These are phyloP conservation scores for Globisporangium parvum DNA, from an alignment of 352 stramenopile genomes.

Conservation along the genomic window DNA sequence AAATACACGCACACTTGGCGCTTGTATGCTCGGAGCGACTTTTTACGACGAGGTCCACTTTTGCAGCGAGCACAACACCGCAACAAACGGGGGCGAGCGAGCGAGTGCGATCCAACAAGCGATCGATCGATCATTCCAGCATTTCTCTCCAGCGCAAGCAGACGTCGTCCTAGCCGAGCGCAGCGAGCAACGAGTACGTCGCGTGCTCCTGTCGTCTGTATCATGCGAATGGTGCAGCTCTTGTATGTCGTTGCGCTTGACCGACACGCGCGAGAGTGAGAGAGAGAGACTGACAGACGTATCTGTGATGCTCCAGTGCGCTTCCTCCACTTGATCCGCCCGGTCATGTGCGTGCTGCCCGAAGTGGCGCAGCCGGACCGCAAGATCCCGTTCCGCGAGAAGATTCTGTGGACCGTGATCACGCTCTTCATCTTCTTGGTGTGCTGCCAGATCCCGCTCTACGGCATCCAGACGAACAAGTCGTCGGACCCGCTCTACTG, in stretches of 20 bases:
- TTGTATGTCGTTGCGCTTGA: not conserved
- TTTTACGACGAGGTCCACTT: slow-evolving; percentile 12
- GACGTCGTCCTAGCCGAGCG: slow-evolving; percentile 1
- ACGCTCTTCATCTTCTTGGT: slow-evolving; percentile 99
- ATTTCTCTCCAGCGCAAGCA: slow-evolving; percentile 9
- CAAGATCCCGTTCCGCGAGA: slow-evolving; percentile 99
- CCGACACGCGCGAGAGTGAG: no score
- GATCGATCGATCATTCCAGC: slow-evolving; percentile 13
- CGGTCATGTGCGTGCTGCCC: slow-evolving; percentile 97
- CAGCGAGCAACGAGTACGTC: slow-evolving; percentile 21
- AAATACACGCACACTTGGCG: not conserved
- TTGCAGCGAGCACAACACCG: no score
- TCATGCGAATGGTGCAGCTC: not conserved
- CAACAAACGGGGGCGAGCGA: slow-evolving; percentile 1
- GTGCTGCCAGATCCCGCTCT: slow-evolving; percentile 99
- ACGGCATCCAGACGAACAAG: slow-evolving; percentile 98
- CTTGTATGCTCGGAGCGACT: slow-evolving; percentile 3
- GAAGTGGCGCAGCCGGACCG: slow-evolving; percentile 96
- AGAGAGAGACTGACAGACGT: no score
- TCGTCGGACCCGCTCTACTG: slow-evolving; percentile 99
- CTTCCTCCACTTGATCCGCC: slow-evolving; percentile 98
- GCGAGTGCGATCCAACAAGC: slow-evolving; percentile 6
- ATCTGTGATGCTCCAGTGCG: no score
- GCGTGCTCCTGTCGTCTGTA: not conserved
- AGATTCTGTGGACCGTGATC: slow-evolving; percentile 99